A percentile compares a stretch with the other conserved stretches of the same genome.
Evolutionary conservation across 352 stramenopile species (phyloP).

Genomic region (Phytopythium ostracodes): DNA sequence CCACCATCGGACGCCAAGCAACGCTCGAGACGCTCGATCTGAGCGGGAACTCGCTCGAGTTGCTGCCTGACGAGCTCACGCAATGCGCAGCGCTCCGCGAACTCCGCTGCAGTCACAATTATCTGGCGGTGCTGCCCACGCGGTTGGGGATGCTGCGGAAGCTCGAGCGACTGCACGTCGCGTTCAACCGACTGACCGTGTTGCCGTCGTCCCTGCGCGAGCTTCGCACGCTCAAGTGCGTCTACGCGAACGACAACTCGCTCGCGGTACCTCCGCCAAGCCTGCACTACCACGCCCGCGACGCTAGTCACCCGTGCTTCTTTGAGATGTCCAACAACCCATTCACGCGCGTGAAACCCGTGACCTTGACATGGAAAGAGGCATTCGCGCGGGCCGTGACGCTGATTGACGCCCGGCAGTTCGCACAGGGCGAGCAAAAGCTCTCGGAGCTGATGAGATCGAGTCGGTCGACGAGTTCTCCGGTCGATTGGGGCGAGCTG

Average conservation of each 20-base stretch:
- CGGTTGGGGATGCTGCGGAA: conserved; percentile 26
- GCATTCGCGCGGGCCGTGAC: conserved; percentile 17
- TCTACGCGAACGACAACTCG: conserved; percentile 48
- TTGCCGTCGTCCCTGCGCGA: conserved; percentile 52
- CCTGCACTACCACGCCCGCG: conserved; percentile 10
- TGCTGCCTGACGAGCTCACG: conserved; percentile 36
- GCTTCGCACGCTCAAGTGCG: conserved; percentile 25
- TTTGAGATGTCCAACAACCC: conserved; percentile 67
- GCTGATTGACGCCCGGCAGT: conserved; percentile 26
- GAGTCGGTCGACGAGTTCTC: neutral
- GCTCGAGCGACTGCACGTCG: conserved; percentile 37
- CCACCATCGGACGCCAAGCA: conserved; percentile 28
- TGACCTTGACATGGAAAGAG: neutral
- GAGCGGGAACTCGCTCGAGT: conserved; percentile 33
- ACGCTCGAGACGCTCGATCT: conserved; percentile 38
- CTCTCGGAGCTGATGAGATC: conserved; percentile 24
- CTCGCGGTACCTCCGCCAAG: conserved; percentile 25
- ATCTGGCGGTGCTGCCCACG: conserved; percentile 28
- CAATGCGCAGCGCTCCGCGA: conserved; percentile 29
- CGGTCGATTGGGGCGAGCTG: conserved; percentile 14
- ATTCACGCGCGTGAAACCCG: conserved; percentile 20
- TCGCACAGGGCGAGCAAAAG: conserved; percentile 19
- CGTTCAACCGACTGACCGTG: conserved; percentile 37
- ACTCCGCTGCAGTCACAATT: conserved; percentile 36
- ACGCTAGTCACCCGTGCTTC: conserved; percentile 18